Evolutionary conservation across 345 rosid genomes (phyloP).

Genomic region (Streptanthus diversifolius): DNA sequence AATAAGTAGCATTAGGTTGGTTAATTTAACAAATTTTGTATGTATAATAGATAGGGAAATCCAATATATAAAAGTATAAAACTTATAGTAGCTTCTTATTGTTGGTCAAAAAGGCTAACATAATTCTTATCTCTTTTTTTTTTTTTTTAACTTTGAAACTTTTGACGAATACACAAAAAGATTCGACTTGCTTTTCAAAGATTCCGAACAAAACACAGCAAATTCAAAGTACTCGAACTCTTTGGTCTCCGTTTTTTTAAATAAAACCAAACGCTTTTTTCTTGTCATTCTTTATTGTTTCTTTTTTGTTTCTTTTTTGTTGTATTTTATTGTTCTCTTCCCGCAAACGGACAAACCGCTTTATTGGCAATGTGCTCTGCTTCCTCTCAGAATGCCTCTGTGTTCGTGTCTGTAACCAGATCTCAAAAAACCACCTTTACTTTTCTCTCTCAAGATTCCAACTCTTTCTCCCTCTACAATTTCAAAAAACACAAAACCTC

Average conservation of each 20-base stretch:
- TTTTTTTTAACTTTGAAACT: background rate
- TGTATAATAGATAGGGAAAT: too few species aligned
- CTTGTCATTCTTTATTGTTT: background rate
- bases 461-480: slow-evolving; percentile 15
- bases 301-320: background rate
- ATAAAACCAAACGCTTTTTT: background rate
- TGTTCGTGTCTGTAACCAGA: slow-evolving; percentile 37
- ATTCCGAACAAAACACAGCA: background rate
- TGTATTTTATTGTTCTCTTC: background rate
- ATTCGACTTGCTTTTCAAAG: background rate
- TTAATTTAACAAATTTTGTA: background rate
- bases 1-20: background rate
- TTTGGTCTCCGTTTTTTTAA: background rate
- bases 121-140: background rate
- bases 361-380: slow-evolving; percentile 48
- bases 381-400: slow-evolving; percentile 25
- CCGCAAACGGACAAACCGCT: slow-evolving; percentile 48
- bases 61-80: too few species aligned
- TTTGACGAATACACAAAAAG: background rate
- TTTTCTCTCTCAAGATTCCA: slow-evolving; percentile 34
- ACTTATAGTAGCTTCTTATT: background rate
- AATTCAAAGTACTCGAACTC: background rate
- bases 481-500: background rate
- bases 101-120: slow-evolving; percentile 10
- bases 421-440: slow-evolving; percentile 26